These are phyloP conservation scores for Papiliotrema flavescens DNA, from an alignment of 1,284 basidiomycete genomes.

Conservation along the genomic window DNA sequence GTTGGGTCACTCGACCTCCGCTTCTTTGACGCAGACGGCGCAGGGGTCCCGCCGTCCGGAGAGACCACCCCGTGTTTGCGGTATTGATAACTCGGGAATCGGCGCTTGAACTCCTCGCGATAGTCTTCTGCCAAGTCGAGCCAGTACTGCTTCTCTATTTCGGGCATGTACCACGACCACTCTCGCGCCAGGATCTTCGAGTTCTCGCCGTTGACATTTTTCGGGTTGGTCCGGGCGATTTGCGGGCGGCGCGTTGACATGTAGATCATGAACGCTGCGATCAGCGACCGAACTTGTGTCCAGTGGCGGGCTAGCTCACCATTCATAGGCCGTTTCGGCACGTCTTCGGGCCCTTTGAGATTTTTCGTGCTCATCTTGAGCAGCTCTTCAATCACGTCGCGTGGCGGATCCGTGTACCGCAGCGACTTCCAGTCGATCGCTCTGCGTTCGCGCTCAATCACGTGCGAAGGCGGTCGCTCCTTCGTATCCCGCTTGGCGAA, in stretches of 20 bases:
- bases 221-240: neutral
- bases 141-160: conserved; percentile 2
- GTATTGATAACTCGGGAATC: neutral
- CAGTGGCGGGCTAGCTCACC: neutral
- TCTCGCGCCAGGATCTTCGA: conserved; percentile 1
- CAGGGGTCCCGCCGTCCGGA: neutral
- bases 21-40: neutral
- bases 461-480: neutral
- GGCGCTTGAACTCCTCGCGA: conserved; percentile 1
- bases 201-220: conserved; percentile 3
- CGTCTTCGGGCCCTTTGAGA: neutral
- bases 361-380: conserved; percentile 2
- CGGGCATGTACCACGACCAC: conserved; percentile 5
- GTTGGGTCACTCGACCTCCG: neutral
- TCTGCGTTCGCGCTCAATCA: conserved; percentile 1
- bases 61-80: neutral
- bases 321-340: conserved; percentile 3
- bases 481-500: neutral
- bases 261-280: conserved; percentile 4
- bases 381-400: neutral
- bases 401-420: neutral
- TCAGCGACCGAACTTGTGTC: neutral
- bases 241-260: neutral
- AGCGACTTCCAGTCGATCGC: conserved; percentile 1
- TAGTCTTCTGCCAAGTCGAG: conserved; percentile 3